phyloP scores from a whole-genome alignment of 345 rosid species.

The Eucalyptus pauciflora region DNA sequence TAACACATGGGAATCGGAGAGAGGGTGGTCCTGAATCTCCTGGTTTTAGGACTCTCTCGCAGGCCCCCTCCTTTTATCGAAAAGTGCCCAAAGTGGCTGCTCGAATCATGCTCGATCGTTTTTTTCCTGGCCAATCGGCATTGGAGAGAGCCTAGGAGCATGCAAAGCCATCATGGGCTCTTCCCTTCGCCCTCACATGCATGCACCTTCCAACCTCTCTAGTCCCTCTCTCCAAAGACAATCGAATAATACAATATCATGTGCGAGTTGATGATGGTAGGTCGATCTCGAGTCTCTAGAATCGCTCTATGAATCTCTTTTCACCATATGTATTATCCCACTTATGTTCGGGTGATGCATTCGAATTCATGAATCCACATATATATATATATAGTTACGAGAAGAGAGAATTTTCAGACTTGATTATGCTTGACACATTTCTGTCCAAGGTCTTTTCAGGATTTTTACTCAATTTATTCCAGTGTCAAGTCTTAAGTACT shows the following conservation, averaged over 20 bases:
- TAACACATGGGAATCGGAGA: not conserved
- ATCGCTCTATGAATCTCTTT: not conserved
- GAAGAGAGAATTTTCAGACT: not conserved
- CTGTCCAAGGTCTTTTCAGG: accelerated
- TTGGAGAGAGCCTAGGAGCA: not conserved
- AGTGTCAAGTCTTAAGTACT: not conserved
- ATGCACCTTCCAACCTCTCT: not conserved
- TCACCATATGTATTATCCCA: not conserved
- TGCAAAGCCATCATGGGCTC: not conserved
- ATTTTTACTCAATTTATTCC: not conserved
- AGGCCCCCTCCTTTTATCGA: not conserved
- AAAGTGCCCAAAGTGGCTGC: not conserved
- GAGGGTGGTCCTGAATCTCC: not conserved
- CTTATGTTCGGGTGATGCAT: not conserved
- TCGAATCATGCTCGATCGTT: not conserved
- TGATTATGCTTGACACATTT: not conserved
- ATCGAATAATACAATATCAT: not conserved
- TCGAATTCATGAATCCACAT: not conserved
- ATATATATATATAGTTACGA: not conserved
- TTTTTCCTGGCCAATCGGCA: not conserved
- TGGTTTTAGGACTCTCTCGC: not conserved
- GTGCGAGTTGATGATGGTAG: not conserved
- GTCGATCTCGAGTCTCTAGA: not conserved
- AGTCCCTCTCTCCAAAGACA: not conserved
- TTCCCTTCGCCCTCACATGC: not conserved